Evolutionary conservation across 345 rosid species (phyloP).

Genomic region (Brassica carinata): DNA sequence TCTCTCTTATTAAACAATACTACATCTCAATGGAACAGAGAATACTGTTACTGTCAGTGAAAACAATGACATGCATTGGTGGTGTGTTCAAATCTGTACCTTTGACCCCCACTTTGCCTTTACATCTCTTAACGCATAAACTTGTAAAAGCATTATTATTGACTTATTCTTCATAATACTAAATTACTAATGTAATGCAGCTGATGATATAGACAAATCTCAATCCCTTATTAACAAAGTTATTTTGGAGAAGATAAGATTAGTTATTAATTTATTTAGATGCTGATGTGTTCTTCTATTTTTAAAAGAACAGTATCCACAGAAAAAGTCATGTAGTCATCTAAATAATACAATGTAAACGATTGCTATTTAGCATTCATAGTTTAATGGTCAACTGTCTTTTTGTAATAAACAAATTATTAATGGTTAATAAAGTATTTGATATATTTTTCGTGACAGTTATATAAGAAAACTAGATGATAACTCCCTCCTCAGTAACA

Average conservation of each 20-base stretch:
- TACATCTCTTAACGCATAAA: not conserved
- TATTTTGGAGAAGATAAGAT: not conserved
- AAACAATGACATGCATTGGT: constrained; percentile 1
- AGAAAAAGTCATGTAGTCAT: not conserved
- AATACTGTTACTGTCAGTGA: not conserved
- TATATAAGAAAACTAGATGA: constrained; percentile 3
- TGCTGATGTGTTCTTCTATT: not conserved
- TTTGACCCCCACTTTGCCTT: not conserved
- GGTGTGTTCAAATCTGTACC: not conserved
- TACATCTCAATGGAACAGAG: not conserved
- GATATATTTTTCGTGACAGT: not conserved
- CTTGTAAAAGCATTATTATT: not conserved
- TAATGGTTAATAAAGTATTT: not conserved
- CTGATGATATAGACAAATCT: not conserved
- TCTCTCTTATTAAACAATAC: too few species aligned
- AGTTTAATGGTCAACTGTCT: not conserved
- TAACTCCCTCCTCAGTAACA: not conserved
- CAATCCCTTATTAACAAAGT: not conserved
- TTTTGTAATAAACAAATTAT: not conserved
- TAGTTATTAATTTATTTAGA: not conserved
- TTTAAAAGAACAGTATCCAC: constrained; percentile 2
- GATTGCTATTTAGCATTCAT: not conserved
- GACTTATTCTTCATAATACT: not conserved
- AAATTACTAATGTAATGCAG: not conserved
- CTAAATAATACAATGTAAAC: not conserved